A percentile compares a stretch with the other conserved stretches of the same genome.
Conservation (phyloP, 129 eudicot species). For the Sambucus nigra region DNA sequence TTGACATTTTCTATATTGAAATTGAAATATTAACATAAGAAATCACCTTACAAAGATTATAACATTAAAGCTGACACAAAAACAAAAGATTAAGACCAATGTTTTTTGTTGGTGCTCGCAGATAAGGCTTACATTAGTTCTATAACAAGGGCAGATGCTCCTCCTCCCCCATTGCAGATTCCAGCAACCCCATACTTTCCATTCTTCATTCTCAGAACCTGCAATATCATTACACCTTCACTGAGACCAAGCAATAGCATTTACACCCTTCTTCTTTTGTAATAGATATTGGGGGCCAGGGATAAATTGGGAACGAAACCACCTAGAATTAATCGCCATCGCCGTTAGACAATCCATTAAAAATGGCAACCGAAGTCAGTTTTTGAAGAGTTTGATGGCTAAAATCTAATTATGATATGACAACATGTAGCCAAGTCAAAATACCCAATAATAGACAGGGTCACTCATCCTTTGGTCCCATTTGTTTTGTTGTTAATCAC, state of each 20-base stretch:
- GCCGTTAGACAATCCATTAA: too few relatives aligned
- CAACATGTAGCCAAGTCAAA: too few relatives aligned
- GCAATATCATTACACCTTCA: constrained; percentile 17
- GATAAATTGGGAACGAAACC: too few relatives aligned
- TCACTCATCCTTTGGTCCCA: too few relatives aligned
- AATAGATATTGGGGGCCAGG: too few relatives aligned
- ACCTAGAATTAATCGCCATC: too few relatives aligned
- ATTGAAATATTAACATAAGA: background rate
- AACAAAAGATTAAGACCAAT: background rate
- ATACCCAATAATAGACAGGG: too few relatives aligned
- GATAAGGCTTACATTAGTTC: constrained; percentile 64
- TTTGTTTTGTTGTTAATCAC: too few relatives aligned
- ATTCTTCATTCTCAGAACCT: constrained; percentile 64
- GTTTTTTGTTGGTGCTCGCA: background rate
- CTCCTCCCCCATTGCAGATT: constrained; percentile 98
- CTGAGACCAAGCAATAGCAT: background rate
- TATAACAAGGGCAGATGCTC: constrained; percentile 91
- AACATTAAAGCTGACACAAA: background rate
- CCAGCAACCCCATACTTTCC: constrained; percentile 90
- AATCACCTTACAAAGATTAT: background rate
- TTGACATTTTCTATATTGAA: background rate
- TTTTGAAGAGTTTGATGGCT: too few relatives aligned
- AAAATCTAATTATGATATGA: too few relatives aligned
- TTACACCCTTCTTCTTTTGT: too few relatives aligned
- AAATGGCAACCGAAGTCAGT: too few relatives aligned